A percentile compares a stretch with the other conserved stretches of the same genome.
Conservation (phyloP, 371 early-diverging fungal species). For the Nematocida major region DNA sequence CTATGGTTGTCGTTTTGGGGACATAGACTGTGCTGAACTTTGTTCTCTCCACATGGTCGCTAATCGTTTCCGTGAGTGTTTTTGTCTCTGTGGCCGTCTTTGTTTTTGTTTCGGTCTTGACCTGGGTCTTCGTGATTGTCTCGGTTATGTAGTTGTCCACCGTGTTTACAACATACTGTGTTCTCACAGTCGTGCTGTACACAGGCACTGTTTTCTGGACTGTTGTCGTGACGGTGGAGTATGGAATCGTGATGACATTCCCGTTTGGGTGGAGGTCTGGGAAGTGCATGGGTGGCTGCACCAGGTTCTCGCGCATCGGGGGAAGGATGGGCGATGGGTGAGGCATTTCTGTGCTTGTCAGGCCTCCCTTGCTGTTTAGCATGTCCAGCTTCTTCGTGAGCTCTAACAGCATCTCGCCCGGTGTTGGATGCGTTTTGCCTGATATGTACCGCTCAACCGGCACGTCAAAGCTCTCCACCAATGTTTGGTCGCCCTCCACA, state of each 20-base stretch:
- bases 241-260: slow-evolving; percentile 39
- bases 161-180: slow-evolving; percentile 37
- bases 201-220: slow-evolving; percentile 20
- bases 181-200: slow-evolving; percentile 17
- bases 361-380: too few species aligned
- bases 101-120: slow-evolving; percentile 4
- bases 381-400: too few species aligned
- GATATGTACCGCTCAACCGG: too few species aligned
- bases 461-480: not conserved
- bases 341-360: too few species aligned
- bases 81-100: not conserved
- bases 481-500: not conserved
- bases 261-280: not conserved
- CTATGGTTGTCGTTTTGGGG: slow-evolving; percentile 16
- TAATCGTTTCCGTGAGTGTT: slow-evolving; percentile 41
- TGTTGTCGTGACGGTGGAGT: slow-evolving; percentile 36
- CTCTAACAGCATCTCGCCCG: too few species aligned
- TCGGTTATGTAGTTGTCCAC: slow-evolving; percentile 43
- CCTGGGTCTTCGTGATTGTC: slow-evolving; percentile 19
- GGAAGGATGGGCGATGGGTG: not conserved
- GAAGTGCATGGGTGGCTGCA: not conserved
- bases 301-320: not conserved
- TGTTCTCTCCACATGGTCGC: slow-evolving; percentile 38
- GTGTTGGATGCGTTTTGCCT: too few species aligned
- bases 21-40: slow-evolving; percentile 38